Evolutionary conservation across 768 basidiomycete species (phyloP), one percentile per base, ranked within the genome.

Genomic region (Boletus huronensis): DNA sequence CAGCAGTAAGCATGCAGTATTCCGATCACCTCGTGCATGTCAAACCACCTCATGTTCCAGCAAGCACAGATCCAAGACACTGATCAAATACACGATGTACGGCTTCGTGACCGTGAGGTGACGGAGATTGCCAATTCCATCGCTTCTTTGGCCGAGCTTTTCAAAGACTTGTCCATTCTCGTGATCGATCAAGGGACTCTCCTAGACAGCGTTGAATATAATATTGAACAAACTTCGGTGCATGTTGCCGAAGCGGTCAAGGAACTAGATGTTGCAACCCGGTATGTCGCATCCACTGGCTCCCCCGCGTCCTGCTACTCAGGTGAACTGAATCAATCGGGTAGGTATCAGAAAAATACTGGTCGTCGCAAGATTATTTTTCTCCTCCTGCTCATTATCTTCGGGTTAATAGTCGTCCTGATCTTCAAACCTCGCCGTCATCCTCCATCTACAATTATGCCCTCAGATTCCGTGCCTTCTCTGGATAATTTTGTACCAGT

Each of bases 131-230:
- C 96, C 3, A 86, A 88, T 61, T 93, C 89, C 21, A 99, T 99
- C 62, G 83, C 89, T 39, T 83, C 84, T 41, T 80, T 99, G 28
- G 95, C 95, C 1, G 96, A 96, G 64, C 80, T 99, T 48, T 99
- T 99, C 81, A 93, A 96, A 64, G 97, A 99, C 68, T 78, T 99
- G 43, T 90, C 89, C 14, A 81, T 81, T 34, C 82, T 99, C 52
- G 93, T 99, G 55, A 98, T 98, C 58, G 97, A 98, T 73, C 97
- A 99, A 66, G 97, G 97, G 28, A 98, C 96, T 28, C 81, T 99
- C 31, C 79, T 98, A 52, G 97, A 98, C 72, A 93, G 92, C 35
- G 82, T 98, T 52, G 97, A 99, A 72, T 99, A 93, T 74, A 99
- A 99, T 69, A 90, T 99, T 49, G 93, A 98, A 70, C 87, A 90